Evolutionary conservation across 306 rosid species (phyloP), one percentile per base, ranked within the genome.

Genomic region (Trifolium repens): DNA sequence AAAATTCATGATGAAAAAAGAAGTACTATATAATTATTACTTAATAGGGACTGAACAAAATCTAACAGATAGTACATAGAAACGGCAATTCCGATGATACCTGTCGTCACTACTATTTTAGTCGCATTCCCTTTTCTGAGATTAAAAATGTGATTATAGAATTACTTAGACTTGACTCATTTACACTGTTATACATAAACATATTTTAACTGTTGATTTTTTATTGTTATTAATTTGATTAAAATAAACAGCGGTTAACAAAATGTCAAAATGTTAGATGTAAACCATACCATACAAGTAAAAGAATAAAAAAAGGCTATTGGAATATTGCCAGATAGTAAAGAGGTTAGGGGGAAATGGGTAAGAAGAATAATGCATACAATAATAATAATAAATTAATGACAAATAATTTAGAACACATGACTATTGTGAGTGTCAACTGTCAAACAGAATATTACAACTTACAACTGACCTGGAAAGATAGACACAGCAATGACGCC

Each of bases 381-480:
- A 78, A 74, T 75, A 78, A 58, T 75, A 78, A 58, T 12, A 46
- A 58, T 58, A 19, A 73, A 86, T 75, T 78, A 78, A 74, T 67
- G 46, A 58, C 72, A 64, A 69, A 76, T 76, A 69, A 80, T 67
- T 74, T 47, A 84, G 72, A 73, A 43, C 72, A 78, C 75, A 69
- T 55, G 69, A 34, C 82, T 32, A 14, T 14, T 58, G 73, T 57
- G 73, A 54, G 30, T 69, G 78, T 67, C 79, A 78, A 79, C 78
- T 64, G 77, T 65, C 77, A 79, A 79, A 80, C 84, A 75, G 74
- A 84, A 78, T 75, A 67, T 75, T 82, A 86, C 84, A 82, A 80
- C 81, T 64, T 84, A 84, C 85, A 82, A 78, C 80, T 32, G 81
- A 61, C 69, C 83, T 61, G 79, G 59, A 58, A 78, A 61, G 72